phyloP scores from a whole-genome alignment of 208 protist genomes.

The Leishmania lainsoni region DNA sequence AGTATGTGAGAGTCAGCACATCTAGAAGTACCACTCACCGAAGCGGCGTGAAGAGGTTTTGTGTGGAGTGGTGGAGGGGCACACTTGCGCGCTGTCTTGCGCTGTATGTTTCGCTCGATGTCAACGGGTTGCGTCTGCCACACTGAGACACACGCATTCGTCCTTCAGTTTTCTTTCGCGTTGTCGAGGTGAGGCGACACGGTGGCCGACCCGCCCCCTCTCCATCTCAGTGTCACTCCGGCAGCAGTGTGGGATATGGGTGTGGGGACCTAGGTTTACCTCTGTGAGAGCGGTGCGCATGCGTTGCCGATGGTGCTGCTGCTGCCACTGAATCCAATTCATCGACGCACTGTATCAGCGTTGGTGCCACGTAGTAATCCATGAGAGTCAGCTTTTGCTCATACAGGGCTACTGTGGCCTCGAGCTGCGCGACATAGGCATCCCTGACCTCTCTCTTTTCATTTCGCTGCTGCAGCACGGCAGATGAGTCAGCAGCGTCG shows the following conservation, averaged over 20 bases:
- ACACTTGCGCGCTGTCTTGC: background rate
- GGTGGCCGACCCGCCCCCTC: background rate
- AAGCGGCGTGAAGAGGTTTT: background rate
- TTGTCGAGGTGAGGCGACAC: background rate
- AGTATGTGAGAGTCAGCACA: background rate
- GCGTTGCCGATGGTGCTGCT: background rate
- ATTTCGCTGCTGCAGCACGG: background rate
- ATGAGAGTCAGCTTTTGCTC: slow-evolving; percentile 43
- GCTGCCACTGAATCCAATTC: slow-evolving; percentile 29
- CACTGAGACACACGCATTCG: background rate
- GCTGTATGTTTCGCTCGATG: background rate
- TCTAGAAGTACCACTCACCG: background rate
- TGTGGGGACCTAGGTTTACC: background rate
- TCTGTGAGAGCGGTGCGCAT: background rate
- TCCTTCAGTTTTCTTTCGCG: background rate
- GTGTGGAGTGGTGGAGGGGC: background rate
- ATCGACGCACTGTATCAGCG: slow-evolving; percentile 29
- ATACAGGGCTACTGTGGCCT: slow-evolving; percentile 31
- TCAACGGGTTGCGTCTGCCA: background rate
- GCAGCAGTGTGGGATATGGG: background rate
- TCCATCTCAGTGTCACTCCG: background rate
- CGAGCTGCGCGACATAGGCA: slow-evolving; percentile 29
- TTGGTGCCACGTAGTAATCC: slow-evolving; percentile 40
- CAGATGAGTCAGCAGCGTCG: background rate
- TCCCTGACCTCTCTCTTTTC: slow-evolving; percentile 21